phyloP scores from a whole-genome alignment of 2,329 filamentous ascomycete species.

The Sporothrix brunneoviolacea region DNA sequence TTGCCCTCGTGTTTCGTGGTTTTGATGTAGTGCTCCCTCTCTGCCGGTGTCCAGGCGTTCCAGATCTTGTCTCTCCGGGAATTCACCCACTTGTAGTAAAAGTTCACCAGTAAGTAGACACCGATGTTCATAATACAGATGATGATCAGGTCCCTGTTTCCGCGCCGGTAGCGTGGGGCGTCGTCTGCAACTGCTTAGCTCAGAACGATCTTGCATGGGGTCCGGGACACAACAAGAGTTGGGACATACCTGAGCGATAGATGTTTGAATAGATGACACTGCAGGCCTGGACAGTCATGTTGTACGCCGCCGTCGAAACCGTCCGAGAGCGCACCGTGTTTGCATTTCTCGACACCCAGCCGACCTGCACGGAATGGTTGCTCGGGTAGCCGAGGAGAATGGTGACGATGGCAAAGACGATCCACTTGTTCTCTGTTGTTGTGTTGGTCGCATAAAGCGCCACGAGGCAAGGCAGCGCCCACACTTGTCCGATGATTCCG shows the following conservation, averaged over 20 bases:
- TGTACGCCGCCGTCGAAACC: conserved; percentile 57
- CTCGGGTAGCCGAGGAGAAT: conserved; percentile 35
- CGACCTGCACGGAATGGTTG: conserved; percentile 42
- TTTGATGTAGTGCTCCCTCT: conserved; percentile 24
- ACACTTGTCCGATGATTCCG: conserved; percentile 45
- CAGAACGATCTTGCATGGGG: too few relatives aligned
- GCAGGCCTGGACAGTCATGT: conserved; percentile 43
- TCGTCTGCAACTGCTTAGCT: too few relatives aligned
- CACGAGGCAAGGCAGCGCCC: conserved; percentile 54
- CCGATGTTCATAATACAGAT: conserved; percentile 40
- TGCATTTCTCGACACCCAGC: conserved; percentile 49
- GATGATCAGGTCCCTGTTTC: conserved; percentile 48
- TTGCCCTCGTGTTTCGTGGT: conserved; percentile 26
- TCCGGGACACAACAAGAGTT: too few relatives aligned
- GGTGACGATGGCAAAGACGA: conserved; percentile 35
- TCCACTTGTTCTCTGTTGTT: conserved; percentile 33
- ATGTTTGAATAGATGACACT: conserved; percentile 36
- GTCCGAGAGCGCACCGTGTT: conserved; percentile 55
- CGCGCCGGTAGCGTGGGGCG: conserved; percentile 43
- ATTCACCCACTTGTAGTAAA: conserved; percentile 27
- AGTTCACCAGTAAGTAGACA: conserved; percentile 31
- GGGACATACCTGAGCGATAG: too few relatives aligned
- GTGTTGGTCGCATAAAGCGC: conserved; percentile 38
- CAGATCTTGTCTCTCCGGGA: conserved; percentile 23
- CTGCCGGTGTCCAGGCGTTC: conserved; percentile 25